Conservation (phyloP, 306 rosid species). For the Senna tora region DNA sequence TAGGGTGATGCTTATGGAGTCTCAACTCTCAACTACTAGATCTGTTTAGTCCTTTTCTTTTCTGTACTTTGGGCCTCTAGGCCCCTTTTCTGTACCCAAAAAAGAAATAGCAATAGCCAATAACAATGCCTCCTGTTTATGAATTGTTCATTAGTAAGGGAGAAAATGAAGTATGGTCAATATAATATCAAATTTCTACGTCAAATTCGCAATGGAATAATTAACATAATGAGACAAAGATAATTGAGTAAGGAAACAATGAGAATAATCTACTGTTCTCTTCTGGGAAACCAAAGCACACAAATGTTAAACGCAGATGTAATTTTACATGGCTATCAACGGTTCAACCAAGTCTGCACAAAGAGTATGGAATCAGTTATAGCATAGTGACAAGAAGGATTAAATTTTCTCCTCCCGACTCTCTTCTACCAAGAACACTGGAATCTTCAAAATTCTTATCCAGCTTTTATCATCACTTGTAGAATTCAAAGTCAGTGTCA, state of each 20-base stretch:
- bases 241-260: background rate
- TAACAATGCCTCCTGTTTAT: too few relatives aligned
- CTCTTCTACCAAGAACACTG: background rate
- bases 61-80: too few relatives aligned
- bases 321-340: background rate
- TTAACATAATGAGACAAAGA: background rate
- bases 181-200: too few relatives aligned
- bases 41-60: too few relatives aligned
- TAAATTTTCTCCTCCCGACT: background rate
- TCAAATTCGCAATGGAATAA: background rate
- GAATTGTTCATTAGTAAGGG: background rate
- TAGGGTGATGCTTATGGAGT: too few relatives aligned
- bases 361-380: background rate
- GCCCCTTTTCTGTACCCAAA: too few relatives aligned
- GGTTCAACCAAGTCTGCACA: slow-evolving; percentile 12
- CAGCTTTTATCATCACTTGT: slow-evolving; percentile 66
- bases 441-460: slow-evolving; percentile 2
- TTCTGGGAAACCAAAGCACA: background rate
- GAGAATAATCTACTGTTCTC: background rate
- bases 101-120: too few relatives aligned
- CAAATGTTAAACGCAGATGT: background rate
- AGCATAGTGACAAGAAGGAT: background rate
- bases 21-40: too few relatives aligned
- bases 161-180: background rate
- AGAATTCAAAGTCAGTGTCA: slow-evolving; percentile 96